These are phyloP conservation scores for Talaromyces rugulosus DNA, from an alignment of 2,329 filamentous ascomycete genomes.

Conservation along the genomic window DNA sequence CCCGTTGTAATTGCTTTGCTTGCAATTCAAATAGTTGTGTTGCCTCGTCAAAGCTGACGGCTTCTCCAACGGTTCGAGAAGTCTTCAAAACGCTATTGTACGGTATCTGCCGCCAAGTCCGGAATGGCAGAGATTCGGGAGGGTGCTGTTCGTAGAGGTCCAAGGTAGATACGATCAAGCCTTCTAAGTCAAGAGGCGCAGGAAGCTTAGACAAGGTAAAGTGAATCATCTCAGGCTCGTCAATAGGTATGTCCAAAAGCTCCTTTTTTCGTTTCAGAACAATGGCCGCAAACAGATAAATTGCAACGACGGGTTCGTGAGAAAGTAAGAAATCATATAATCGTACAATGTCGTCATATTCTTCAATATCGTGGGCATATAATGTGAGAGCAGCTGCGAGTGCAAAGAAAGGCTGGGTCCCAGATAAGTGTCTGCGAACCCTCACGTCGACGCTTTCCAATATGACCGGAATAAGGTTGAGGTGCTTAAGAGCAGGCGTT, in stretches of 20 bases:
- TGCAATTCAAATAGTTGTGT: conserved; percentile 66
- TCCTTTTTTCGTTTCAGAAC: conserved; percentile 75
- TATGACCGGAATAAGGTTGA: conserved; percentile 82
- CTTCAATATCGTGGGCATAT: conserved; percentile 93
- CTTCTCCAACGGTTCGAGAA: conserved; percentile 56
- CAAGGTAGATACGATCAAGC: conserved; percentile 64
- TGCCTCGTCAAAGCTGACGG: conserved; percentile 58
- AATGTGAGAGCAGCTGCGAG: conserved; percentile 90
- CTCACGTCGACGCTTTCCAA: conserved; percentile 66
- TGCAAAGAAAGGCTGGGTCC: conserved; percentile 83
- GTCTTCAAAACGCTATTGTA: conserved; percentile 80
- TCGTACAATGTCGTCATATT: conserved; percentile 81
- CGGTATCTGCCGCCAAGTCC: conserved; percentile 69
- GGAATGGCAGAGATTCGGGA: conserved; percentile 62
- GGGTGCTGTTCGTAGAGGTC: conserved; percentile 63
- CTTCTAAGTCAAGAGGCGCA: conserved; percentile 72
- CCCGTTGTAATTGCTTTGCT: conserved; percentile 64
- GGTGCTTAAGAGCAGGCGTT: conserved; percentile 73
- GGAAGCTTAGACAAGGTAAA: conserved; percentile 84
- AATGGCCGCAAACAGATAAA: conserved; percentile 91
- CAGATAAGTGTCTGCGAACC: conserved; percentile 70
- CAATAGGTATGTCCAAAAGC: conserved; percentile 74
- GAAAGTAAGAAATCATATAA: conserved; percentile 91
- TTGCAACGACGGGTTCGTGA: conserved; percentile 76
- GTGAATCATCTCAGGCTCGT: conserved; percentile 91